Conservation (phyloP, 345 rosid genomes). For the Eucalyptus rudis region DNA sequence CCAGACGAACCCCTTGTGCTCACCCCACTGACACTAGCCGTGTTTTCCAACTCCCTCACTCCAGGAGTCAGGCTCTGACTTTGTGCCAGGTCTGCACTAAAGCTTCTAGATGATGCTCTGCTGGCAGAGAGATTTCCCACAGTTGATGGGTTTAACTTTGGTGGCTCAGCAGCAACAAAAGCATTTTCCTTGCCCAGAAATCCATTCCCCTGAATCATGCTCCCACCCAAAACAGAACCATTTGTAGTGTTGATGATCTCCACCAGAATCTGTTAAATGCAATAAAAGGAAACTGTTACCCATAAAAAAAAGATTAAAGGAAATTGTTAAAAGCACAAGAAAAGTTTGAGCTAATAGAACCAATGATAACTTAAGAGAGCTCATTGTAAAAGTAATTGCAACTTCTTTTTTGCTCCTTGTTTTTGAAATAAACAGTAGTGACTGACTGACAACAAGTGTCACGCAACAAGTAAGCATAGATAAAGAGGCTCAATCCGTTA, state of each 20-base stretch:
- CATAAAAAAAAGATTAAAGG: not conserved
- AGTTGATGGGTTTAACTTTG: conserved; percentile 67
- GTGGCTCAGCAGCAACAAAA: conserved; percentile 64
- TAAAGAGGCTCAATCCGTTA: not conserved
- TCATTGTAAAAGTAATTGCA: not conserved
- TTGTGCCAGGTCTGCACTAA: conserved; percentile 39
- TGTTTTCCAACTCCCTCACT: conserved; percentile 36
- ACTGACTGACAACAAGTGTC: not conserved
- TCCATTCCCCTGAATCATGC: conserved; percentile 47
- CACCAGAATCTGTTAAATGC: conserved; percentile 76
- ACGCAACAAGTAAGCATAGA: not conserved
- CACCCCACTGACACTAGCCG: conserved; percentile 59
- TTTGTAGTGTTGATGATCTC: conserved; percentile 62
- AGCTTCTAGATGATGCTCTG: conserved; percentile 54
- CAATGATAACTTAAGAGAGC: not conserved
- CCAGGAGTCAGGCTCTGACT: conserved; percentile 17
- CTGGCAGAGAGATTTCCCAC: conserved; percentile 82
- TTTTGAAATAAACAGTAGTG: not conserved
- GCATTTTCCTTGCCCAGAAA: conserved; percentile 53
- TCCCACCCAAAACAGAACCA: conserved; percentile 50
- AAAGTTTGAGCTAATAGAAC: not conserved
- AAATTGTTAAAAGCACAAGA: not conserved
- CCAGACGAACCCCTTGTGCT: conserved; percentile 75
- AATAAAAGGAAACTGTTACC: not conserved
- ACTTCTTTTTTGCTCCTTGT: not conserved